Evolutionary conservation across 2,329 filamentous ascomycete species (phyloP).

Genomic region (Rhexocercosporidium sp.): DNA sequence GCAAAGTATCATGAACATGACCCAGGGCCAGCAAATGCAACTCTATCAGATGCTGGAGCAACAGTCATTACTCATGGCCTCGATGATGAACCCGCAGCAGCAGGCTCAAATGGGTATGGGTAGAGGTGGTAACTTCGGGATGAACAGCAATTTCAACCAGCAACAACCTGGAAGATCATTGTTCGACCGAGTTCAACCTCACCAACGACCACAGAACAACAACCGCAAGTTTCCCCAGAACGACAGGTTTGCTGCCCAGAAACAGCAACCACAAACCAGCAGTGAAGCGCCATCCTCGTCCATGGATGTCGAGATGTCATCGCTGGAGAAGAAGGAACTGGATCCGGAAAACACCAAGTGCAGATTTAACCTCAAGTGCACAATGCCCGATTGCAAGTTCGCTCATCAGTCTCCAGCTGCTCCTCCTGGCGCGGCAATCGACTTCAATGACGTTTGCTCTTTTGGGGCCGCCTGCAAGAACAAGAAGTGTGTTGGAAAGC

Average conservation of each 20-base stretch:
- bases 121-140: slow-evolving; percentile 56
- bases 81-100: slow-evolving; percentile 60
- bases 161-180: slow-evolving; percentile 63
- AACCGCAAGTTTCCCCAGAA: slow-evolving; percentile 29
- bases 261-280: slow-evolving; percentile 18
- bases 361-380: slow-evolving; percentile 88
- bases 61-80: slow-evolving; percentile 84
- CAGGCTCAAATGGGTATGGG: slow-evolving; percentile 52
- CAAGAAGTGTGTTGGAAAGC: slow-evolving; percentile 87
- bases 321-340: slow-evolving; percentile 54
- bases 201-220: slow-evolving; percentile 29
- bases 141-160: slow-evolving; percentile 49
- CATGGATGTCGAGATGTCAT: slow-evolving; percentile 66
- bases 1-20: slow-evolving; percentile 58
- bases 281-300: slow-evolving; percentile 38
- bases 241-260: slow-evolving; percentile 30
- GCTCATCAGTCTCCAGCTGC: slow-evolving; percentile 94
- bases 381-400: slow-evolving; percentile 87
- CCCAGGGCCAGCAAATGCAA: slow-evolving; percentile 72
- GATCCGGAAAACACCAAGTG: slow-evolving; percentile 73
- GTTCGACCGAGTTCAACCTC: slow-evolving; percentile 72
- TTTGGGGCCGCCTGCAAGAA: slow-evolving; percentile 96
- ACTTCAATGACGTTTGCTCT: slow-evolving; percentile 79
- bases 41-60: slow-evolving; percentile 82
- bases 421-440: slow-evolving; percentile 75